Percentiles rank a stretch among this genome's conserved stretches.
phyloP scores from a whole-genome alignment of 768 basidiomycete species.

The Tulasnella sp. region DNA sequence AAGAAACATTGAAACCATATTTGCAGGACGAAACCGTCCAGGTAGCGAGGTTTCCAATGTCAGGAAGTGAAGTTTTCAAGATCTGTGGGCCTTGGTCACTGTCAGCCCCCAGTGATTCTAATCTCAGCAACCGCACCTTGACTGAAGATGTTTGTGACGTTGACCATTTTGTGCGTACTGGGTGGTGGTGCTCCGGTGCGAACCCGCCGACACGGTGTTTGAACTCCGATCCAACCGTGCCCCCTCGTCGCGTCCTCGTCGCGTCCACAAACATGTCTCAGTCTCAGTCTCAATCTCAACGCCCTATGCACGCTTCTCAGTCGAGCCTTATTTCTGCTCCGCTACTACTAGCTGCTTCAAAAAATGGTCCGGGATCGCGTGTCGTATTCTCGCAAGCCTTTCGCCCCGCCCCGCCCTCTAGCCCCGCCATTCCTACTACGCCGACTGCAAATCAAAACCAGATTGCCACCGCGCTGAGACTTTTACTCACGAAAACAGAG shows the following conservation, averaged over 20 bases:
- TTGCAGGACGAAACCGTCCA: slow-evolving; percentile 98
- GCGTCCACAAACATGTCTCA: neutral
- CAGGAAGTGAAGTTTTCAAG: slow-evolving; percentile 31
- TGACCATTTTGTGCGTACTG: neutral
- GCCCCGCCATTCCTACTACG: neutral
- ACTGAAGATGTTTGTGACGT: neutral
- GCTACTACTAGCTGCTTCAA: neutral
- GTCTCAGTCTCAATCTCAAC: neutral
- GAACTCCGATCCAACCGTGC: too few relatives aligned
- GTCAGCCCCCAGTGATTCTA: neutral
- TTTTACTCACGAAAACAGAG: neutral
- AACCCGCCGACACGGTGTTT: neutral
- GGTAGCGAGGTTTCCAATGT: slow-evolving; percentile 76
- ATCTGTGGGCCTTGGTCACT: slow-evolving; percentile 5
- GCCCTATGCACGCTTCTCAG: neutral
- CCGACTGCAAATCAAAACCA: neutral
- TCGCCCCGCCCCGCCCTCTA: neutral
- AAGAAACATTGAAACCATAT: slow-evolving; percentile 91
- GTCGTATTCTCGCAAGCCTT: too few relatives aligned
- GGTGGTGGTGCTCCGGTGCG: neutral
- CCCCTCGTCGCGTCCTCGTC: neutral
- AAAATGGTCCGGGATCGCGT: neutral
- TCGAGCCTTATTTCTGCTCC: neutral
- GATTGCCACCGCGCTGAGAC: neutral
- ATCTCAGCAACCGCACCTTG: neutral